Base-by-base conservation (phyloP, 495 filamentous ascomycete species). In the Penicillium fimorum region DNA sequence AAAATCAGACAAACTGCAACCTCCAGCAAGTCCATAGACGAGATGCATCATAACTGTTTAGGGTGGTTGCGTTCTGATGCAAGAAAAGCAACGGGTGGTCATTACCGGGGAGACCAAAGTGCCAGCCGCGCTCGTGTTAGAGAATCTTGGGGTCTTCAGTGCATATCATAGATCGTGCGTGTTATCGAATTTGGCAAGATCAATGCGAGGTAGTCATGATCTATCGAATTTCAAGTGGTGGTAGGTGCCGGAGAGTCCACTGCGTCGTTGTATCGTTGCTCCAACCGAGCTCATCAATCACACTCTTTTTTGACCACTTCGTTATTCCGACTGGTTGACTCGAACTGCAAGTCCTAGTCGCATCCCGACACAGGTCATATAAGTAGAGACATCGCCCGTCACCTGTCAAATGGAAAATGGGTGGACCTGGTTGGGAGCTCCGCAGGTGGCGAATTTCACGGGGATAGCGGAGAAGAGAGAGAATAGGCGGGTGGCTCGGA, bases 401-500 rank as follows among this genome's bases (percentile, higher is more conserved):
- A 56, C 25, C 55, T 57, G 53, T 50, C 56, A 57, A 56, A 55
- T 62, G 17, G 27, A 15, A 53, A 35, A 13, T 20, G 41, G 30
- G 46, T 46, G 12, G 43, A 47, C 11, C 43, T 40, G 24, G 22
- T 11, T n/a, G 24, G 17, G 17, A 43, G n/a, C 38, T 44, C 47
- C 20, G 35, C 45, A 38, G 18, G 46, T 57, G 55, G 55, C 55
- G 17, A 50, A 57, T 38, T 47, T 3, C 41, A 22, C 42, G 51
- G 50, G 41, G 9, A 44, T 35, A 41, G 25, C 50, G 40, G 40
- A 53, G 51, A 45, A 46, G 5, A 13, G n/a, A n/a, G 41, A 18
- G 27, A 44, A 17, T 3, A 13, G 24, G 18, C 29, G 40, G 50
- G 35, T 37, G 49, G 5, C 37, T 33, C 25, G 49, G 17, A 32